Conservation (phyloP, 2,329 filamentous ascomycete species). For the Colletotrichum musicola region DNA sequence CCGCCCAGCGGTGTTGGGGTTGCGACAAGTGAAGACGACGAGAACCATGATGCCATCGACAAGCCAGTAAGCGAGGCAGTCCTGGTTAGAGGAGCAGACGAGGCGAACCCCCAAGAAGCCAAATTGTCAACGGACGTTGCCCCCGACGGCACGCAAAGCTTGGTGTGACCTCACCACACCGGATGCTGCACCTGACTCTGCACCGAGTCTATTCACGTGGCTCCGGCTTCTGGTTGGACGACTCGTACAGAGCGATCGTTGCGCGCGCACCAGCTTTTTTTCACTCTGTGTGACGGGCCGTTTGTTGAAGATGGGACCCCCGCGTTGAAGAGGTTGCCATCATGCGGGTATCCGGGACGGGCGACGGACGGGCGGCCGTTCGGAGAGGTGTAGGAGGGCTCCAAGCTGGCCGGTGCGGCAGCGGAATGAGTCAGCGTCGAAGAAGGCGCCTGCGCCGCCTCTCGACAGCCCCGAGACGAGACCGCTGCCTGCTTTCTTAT, state of each 20-base stretch:
- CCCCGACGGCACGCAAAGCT: not conserved
- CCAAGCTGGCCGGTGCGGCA: not conserved
- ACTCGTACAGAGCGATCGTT: not conserved
- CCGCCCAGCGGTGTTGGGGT: not conserved
- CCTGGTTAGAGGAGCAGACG: not conserved
- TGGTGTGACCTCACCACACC: not conserved
- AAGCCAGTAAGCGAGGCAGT: not conserved
- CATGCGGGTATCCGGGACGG: constrained; percentile 17
- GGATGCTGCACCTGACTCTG: not conserved
- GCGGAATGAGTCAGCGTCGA: not conserved
- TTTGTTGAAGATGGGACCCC: constrained; percentile 4
- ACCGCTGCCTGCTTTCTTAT: constrained; percentile 1
- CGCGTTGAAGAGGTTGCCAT: constrained; percentile 13
- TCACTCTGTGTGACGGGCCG: not conserved
- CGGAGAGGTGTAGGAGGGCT: not conserved
- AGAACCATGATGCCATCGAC: not conserved
- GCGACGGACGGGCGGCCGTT: constrained; percentile 4
- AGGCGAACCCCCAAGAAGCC: constrained; percentile 8
- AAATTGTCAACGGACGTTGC: not conserved
- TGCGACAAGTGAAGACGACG: not conserved
- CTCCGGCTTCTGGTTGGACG: not conserved
- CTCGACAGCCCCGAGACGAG: constrained; percentile 5
- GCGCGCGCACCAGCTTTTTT: not conserved
- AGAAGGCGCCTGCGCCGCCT: not conserved
- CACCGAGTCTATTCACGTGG: not conserved